Conservation (phyloP, 306 rosid genomes). For the Vigna trinervia region DNA sequence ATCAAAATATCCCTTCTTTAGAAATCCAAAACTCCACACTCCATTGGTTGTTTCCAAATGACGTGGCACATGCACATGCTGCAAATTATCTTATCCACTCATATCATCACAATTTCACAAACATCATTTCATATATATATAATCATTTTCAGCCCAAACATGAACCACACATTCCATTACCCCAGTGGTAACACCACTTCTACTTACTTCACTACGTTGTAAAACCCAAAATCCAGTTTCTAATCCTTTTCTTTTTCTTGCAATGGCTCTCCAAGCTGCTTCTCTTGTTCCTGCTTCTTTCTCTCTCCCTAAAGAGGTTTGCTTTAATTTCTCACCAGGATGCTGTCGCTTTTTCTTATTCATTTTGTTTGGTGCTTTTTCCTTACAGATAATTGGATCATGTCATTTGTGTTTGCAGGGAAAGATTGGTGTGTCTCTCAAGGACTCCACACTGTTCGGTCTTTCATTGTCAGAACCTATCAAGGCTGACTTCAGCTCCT, state of each 20-base stretch:
- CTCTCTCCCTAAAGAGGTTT: conserved; percentile 55
- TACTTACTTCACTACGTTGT: not conserved
- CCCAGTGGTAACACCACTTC: conserved; percentile 26
- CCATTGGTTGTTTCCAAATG: conserved; percentile 42
- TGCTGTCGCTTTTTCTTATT: not conserved
- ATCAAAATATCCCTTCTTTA: conserved; percentile 47
- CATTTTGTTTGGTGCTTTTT: not conserved
- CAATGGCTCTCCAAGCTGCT: conserved; percentile 61
- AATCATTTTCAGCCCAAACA: conserved; percentile 1
- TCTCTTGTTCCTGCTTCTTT: conserved; percentile 56
- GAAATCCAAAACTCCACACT: conserved; percentile 48
- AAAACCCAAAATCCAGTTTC: conserved; percentile 5
- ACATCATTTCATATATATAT: conserved; percentile 33
- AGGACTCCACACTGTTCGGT: conserved; percentile 83
- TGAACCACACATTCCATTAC: not conserved
- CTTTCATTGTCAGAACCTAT: conserved; percentile 70
- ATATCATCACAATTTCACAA: not conserved
- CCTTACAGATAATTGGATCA: conserved; percentile 10
- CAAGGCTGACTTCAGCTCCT: conserved; percentile 74
- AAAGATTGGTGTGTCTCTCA: conserved; percentile 61
- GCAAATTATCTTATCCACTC: conserved; percentile 56
- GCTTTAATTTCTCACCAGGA: conserved; percentile 17
- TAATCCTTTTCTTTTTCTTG: not conserved
- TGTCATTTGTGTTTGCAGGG: conserved; percentile 60
- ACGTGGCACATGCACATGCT: conserved; percentile 53